Percentiles rank a stretch among this genome's conserved stretches.
Evolutionary conservation across 2,329 filamentous ascomycete species (phyloP).

Genomic region (Sarocladium brachiariae): DNA sequence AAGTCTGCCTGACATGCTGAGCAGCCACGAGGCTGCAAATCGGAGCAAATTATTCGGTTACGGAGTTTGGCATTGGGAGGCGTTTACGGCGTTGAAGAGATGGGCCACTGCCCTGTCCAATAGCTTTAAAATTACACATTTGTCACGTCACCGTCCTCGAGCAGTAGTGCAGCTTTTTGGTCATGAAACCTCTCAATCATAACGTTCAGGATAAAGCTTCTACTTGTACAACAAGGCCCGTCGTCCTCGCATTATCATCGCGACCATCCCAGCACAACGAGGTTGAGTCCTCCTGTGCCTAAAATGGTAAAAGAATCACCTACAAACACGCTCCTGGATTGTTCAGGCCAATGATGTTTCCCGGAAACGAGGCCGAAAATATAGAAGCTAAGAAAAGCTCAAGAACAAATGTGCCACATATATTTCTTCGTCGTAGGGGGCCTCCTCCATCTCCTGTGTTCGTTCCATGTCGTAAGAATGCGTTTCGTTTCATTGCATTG

Average conservation of each 20-base stretch:
- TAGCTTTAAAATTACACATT: not conserved
- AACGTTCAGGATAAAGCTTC: not conserved
- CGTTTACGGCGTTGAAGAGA: slow-evolving; percentile 8
- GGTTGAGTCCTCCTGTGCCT: not conserved
- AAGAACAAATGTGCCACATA: too few species aligned
- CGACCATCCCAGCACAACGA: not conserved
- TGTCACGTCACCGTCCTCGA: not conserved
- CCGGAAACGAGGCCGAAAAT: too few species aligned
- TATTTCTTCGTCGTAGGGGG: not conserved
- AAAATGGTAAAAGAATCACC: not conserved
- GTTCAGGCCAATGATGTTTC: too few species aligned
- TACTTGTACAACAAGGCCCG: slow-evolving; percentile 4
- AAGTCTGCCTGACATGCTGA: not conserved
- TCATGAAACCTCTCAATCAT: not conserved
- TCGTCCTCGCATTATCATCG: not conserved
- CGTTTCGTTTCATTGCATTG: slow-evolving; percentile 6
- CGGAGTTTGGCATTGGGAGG: slow-evolving; percentile 7
- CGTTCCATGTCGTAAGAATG: slow-evolving; percentile 3
- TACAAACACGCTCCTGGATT: too few species aligned
- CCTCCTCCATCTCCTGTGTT: not conserved
- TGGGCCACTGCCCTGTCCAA: too few species aligned
- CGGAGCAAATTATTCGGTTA: not conserved
- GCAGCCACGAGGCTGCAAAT: not conserved
- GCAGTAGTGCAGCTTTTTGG: not conserved
- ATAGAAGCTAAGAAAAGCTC: too few species aligned